These are phyloP conservation scores for Linnemannia schmuckeri DNA, from an alignment of 192 early-diverging fungal species.

Conservation along the genomic window DNA sequence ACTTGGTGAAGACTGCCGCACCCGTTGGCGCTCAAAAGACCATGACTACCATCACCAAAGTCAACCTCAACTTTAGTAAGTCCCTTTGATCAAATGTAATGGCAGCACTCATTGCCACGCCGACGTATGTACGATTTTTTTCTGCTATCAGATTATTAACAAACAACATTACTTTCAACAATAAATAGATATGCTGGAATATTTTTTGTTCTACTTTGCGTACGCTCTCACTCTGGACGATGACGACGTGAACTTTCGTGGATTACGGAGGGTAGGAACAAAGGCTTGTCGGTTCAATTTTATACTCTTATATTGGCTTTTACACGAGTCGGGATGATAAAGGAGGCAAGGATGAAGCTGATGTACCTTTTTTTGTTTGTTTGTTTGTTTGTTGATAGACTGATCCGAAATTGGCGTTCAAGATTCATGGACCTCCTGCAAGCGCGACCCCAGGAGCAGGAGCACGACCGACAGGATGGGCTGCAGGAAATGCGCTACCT, in stretches of 20 bases:
- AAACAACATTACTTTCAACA: background rate
- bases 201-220: constrained; percentile 55
- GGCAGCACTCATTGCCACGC: too few relatives aligned
- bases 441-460: background rate
- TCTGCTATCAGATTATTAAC: background rate
- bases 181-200: constrained; percentile 53
- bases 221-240: constrained; percentile 52
- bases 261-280: constrained; percentile 30
- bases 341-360: background rate
- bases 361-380: background rate
- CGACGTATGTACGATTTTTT: too few relatives aligned
- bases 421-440: constrained; percentile 24
- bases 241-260: constrained; percentile 41
- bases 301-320: too few relatives aligned
- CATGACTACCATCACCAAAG: constrained; percentile 39
- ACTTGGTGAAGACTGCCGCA: constrained; percentile 40
- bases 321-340: too few relatives aligned
- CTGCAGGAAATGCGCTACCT: constrained; percentile 10
- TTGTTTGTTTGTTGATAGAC: constrained; percentile 3
- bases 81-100: background rate
- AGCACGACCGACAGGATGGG: constrained; percentile 21
- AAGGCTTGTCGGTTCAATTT: too few relatives aligned
- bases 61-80: constrained; percentile 57
- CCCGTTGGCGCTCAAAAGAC: constrained; percentile 36
- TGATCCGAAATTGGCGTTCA: constrained; percentile 48